Percentiles rank a stretch among this genome's conserved stretches.
phyloP scores from a whole-genome alignment of 805 yeast species.

The Barnettozyma siamensis region DNA sequence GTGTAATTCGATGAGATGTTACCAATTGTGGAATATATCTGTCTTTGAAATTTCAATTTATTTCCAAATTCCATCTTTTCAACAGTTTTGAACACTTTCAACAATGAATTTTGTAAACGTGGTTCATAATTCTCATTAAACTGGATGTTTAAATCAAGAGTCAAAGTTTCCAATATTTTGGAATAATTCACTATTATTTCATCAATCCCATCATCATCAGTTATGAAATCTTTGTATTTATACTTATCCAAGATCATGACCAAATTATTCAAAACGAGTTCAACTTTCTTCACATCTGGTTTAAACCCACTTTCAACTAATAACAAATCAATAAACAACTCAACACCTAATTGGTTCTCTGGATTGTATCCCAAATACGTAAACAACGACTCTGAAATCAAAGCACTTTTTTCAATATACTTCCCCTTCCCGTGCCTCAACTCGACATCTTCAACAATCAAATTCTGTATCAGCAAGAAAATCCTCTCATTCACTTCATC shows the following conservation, averaged over 20 bases:
- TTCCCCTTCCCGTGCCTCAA: not conserved
- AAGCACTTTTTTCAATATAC: constrained; percentile 9
- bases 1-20: constrained; percentile 24
- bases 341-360: constrained; percentile 2
- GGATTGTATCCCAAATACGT: constrained; percentile 9
- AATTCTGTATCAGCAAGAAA: constrained; percentile 15
- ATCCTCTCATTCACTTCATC: constrained; percentile 18
- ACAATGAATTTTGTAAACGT: constrained; percentile 7
- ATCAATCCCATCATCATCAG: constrained; percentile 24
- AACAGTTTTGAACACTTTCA: constrained; percentile 6
- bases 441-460: constrained; percentile 16
- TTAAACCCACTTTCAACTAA: not conserved
- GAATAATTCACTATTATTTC: constrained; percentile 17
- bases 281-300: constrained; percentile 7
- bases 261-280: constrained; percentile 9
- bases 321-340: constrained; percentile 1
- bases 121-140: constrained; percentile 10
- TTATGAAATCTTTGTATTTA: constrained; percentile 2
- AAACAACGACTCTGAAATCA: constrained; percentile 10
- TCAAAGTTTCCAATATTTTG: constrained; percentile 15
- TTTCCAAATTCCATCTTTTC: constrained; percentile 16
- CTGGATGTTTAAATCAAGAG: constrained; percentile 12
- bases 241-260: not conserved
- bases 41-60: constrained; percentile 18
- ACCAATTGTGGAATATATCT: constrained; percentile 21